Evolutionary conservation across 441 rosid genomes (phyloP).

Genomic region (Adansonia gregorii): DNA sequence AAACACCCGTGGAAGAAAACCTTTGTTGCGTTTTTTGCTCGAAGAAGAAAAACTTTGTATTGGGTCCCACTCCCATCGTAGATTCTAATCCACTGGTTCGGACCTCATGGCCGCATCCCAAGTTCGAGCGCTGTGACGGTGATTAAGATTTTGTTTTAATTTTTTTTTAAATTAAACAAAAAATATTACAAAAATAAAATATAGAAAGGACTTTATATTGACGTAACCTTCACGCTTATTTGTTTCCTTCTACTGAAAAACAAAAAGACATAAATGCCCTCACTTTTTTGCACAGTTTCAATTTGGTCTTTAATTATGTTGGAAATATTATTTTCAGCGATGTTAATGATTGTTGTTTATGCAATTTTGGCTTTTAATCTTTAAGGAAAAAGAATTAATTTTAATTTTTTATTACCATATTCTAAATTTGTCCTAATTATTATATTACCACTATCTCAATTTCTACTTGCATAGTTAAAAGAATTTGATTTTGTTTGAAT

Average conservation of each 20-base stretch:
- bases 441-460: too few relatives aligned
- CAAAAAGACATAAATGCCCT: not conserved
- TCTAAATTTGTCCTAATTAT: too few relatives aligned
- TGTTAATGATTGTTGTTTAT: not conserved
- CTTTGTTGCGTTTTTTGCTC: too few relatives aligned
- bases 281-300: not conserved
- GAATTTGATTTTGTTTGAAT: too few relatives aligned
- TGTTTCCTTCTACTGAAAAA: not conserved
- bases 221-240: conserved; percentile 19
- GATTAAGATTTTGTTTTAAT: conserved; percentile 29
- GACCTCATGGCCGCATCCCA: conserved; percentile 37
- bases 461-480: too few relatives aligned
- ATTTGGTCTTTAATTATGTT: not conserved
- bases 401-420: too few relatives aligned
- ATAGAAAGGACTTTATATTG: not conserved
- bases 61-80: conserved; percentile 23
- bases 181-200: not conserved
- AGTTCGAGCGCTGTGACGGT: conserved; percentile 47
- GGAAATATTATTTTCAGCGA: not conserved
- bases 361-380: too few relatives aligned
- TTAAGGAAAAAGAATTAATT: too few relatives aligned
- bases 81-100: conserved; percentile 45
- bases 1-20: not conserved
- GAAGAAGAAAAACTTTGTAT: conserved; percentile 6
- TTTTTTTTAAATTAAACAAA: not conserved